phyloP scores from a whole-genome alignment of 805 yeast species.

The Lipomyces yamadae region DNA sequence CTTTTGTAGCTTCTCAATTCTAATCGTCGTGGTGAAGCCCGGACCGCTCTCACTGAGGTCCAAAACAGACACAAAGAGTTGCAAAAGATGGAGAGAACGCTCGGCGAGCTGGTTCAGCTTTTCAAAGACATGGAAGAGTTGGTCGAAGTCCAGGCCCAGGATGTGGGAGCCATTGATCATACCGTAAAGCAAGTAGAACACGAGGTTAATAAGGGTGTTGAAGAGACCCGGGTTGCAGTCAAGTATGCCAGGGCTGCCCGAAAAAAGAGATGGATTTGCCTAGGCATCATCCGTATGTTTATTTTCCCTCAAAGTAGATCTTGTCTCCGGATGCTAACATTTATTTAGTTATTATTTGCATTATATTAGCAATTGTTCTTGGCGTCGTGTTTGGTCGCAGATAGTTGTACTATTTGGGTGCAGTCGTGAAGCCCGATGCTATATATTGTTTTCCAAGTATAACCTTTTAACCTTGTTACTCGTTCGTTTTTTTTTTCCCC shows the following conservation, averaged over 20 bases:
- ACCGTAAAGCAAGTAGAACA: constrained; percentile 82
- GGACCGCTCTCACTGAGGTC: constrained; percentile 92
- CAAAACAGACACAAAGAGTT: constrained; percentile 95
- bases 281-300: constrained; percentile 54
- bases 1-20: constrained; percentile 62
- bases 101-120: constrained; percentile 92
- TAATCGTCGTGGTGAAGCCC: constrained; percentile 91
- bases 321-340: not conserved
- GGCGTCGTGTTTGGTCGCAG: constrained; percentile 63
- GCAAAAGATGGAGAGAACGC: constrained; percentile 90
- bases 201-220: constrained; percentile 92
- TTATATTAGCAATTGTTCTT: constrained; percentile 66
- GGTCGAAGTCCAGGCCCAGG: constrained; percentile 93
- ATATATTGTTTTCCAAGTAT: constrained; percentile 11
- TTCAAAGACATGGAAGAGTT: constrained; percentile 95
- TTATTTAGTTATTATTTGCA: constrained; percentile 43
- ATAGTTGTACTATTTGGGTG: constrained; percentile 1
- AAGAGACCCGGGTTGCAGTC: constrained; percentile 90
- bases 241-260: constrained; percentile 87
- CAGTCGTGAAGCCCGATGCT: not conserved
- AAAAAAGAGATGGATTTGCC: constrained; percentile 87
- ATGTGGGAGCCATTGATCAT: constrained; percentile 79
- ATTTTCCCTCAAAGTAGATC: not conserved
- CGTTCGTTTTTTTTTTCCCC: not conserved
- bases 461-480: constrained; percentile 4